Base-by-base conservation (phyloP, 257 asterid species). In the Solanum lycopersicoides region DNA sequence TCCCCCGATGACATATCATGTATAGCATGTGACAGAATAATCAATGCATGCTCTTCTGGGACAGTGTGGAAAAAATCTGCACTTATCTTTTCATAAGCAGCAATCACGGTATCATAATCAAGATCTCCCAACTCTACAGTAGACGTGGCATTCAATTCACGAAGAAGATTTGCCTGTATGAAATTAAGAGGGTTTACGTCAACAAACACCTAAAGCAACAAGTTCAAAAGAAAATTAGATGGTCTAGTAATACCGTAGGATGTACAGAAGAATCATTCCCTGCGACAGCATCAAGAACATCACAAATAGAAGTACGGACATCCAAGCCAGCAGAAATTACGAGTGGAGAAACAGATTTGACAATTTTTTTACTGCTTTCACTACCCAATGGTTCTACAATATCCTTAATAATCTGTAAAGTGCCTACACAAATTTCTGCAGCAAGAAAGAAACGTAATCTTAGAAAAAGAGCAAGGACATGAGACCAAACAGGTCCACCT, bases 1-100 rank as follows among this genome's bases (percentile, higher is more conserved):
- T 96, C 98, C 89, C 90, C 93, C 53, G 98, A 97, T 69, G 97
- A 94, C 99, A 97, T 92, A 91, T 96, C 98, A 89, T 93, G 90
- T 39, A 95, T 88, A 87, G 94, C 89, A 86, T 95, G 98, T 83
- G 99, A 96, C 89, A 97, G 87, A 90, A 97, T 90, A 87, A 95
- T 89, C 90, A 92, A 86, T 35, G 91, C 97, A 89, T 97, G 98
- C 88, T 92, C 96, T 89, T 93, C 94, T 14, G 84, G 90, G 69
- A 92, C 84, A 56, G 94, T 86, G 89, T 88, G 88, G 88, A 95
- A 96, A 68, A 95, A 94, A 18, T 92, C 87, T 86, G 86, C 89
- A 83, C 92, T 89, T 88, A 95, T 88, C 91, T 89, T 93, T 72
- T 92, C 95, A 89, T 97, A 95, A 73, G 98, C 98, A 92, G 91